Evolutionary conservation across 192 early-diverging fungal species (phyloP), one percentile per base, ranked within the genome.

Genomic region (Coemansia guatemalensis): DNA sequence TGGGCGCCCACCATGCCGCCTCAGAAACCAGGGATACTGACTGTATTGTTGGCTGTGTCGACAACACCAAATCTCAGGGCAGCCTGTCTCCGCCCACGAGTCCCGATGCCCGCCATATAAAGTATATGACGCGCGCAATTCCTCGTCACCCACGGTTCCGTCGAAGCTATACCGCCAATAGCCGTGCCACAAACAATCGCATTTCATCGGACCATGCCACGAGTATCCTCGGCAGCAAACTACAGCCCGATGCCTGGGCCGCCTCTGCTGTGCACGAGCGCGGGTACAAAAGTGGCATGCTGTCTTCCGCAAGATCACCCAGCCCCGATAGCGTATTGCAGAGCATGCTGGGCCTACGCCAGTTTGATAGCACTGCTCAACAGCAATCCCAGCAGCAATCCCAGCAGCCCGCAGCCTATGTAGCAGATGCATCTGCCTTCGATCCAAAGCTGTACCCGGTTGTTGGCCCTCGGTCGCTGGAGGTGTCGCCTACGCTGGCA

Each of bases 371-470:
- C 21, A 25, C 29, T 32, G 30, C 30, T 8, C 30, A 32, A 5
- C 3, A 5, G 30, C 30, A 32, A 3, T 8, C 8, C 30, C 30
- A 8, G 30, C 30, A 32, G 3, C 12, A 22, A 4, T 32, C 21
- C 14, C 50, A 53, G 23, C 51, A 41, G 21, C 61, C 61, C 5
- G 33, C 33, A 0, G 61, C 61, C 5, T 63, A 63, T 47, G 53
- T 55, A 6, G 65, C 69, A 6, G 30, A 44, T 7, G 29, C 62
- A 4, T 20, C 49, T 11, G 9, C 30, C 22, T 67, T 61, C 39
- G 63, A 73, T 14, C 53, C 76, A 23, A 73, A 73, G 64, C 61
- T 78, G 33, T 67, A 73, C 18, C 76, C 70, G 0, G 71, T 73
- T 4, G 67, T 69, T 12, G 60, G 67, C 6, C 76, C 76, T 6